Percentiles rank a stretch among this genome's conserved stretches.
These are phyloP conservation scores for Camelina neglecta DNA, from an alignment of 345 rosid genomes.

Conservation along the genomic window DNA sequence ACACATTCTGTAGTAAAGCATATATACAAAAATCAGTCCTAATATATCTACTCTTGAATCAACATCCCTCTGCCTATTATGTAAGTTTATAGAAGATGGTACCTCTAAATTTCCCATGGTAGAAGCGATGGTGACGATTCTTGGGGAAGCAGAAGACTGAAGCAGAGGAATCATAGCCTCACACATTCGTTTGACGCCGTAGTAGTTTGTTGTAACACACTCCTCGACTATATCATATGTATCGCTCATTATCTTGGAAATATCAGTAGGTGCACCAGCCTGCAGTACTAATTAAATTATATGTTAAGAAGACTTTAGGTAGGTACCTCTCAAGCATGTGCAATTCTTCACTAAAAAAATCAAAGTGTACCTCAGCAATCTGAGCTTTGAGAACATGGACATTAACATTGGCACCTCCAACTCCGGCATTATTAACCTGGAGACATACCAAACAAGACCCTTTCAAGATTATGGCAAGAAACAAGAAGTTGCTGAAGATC, in stretches of 20 bases:
- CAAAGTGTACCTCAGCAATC: conserved; percentile 32
- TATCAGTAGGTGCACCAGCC: conserved; percentile 37
- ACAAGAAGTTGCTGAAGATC: not conserved
- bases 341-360: not conserved
- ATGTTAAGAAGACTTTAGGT: not conserved
- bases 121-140: conserved; percentile 60
- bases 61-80: not conserved
- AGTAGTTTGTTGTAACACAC: conserved; percentile 56
- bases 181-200: conserved; percentile 55
- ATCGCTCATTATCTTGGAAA: conserved; percentile 41
- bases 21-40: too few species aligned
- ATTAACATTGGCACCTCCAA: conserved; percentile 43
- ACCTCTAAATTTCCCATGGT: conserved; percentile 51
- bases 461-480: not conserved
- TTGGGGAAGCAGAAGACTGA: conserved; percentile 52
- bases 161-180: conserved; percentile 59
- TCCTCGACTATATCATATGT: conserved; percentile 48
- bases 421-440: conserved; percentile 61
- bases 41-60: too few species aligned
- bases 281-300: conserved; percentile 9
- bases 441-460: not conserved
- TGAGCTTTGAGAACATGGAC: conserved; percentile 37
- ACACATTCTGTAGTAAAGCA: conserved; percentile 34
- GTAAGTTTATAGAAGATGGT: not conserved
- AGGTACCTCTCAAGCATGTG: not conserved